Percentiles rank a stretch among this genome's conserved stretches.
Conservation (phyloP, 495 filamentous ascomycete genomes). For the Penicillium cinerascens region DNA sequence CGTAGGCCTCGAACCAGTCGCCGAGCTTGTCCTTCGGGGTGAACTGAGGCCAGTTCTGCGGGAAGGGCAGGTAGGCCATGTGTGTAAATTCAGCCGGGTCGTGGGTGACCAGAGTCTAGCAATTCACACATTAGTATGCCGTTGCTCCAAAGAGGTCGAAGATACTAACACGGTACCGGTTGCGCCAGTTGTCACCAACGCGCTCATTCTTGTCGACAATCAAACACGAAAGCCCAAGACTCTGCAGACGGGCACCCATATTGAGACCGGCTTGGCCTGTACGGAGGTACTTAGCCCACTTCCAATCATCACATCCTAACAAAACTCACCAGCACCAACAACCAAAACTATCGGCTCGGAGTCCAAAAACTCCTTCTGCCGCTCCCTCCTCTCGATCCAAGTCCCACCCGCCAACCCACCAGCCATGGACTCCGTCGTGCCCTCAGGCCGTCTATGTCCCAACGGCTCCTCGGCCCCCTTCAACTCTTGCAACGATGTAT, state of each 20-base stretch:
- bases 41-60: constrained; percentile 62
- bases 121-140: not conserved
- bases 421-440: constrained; percentile 57
- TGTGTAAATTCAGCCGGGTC: constrained; percentile 75
- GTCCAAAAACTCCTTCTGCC: constrained; percentile 53
- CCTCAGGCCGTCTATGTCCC: constrained; percentile 43
- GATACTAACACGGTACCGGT: constrained; percentile 48
- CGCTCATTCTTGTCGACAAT: constrained; percentile 63
- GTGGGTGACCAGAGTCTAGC: constrained; percentile 35
- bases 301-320: not conserved
- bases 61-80: constrained; percentile 69
- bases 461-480: constrained; percentile 49
- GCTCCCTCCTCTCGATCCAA: constrained; percentile 61
- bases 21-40: constrained; percentile 79
- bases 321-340: constrained; percentile 52
- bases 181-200: constrained; percentile 76
- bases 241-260: constrained; percentile 63
- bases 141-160: not conserved
- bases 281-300: not conserved
- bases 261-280: constrained; percentile 54
- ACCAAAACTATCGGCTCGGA: constrained; percentile 63
- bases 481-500: constrained; percentile 55
- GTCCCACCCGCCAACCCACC: constrained; percentile 57
- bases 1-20: constrained; percentile 75
- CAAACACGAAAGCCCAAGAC: constrained; percentile 60